Evolutionary conservation across 139 green algal species (phyloP).

Genomic region (Coelastrella sp.): DNA sequence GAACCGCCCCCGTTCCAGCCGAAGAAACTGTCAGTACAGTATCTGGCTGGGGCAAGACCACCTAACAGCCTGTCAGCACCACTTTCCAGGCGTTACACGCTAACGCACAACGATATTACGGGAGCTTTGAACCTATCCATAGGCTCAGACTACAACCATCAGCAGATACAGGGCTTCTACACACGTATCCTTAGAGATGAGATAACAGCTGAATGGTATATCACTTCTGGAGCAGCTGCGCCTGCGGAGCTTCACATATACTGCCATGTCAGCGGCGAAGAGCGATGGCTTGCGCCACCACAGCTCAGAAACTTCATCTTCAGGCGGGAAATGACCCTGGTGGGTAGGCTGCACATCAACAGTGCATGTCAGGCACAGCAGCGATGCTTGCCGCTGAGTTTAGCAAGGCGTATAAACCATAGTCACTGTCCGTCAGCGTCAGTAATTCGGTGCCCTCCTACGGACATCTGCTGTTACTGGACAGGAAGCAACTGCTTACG

Average conservation of each 20-base stretch:
- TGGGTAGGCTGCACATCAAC: conserved; percentile 39
- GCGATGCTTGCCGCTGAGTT: too few species aligned
- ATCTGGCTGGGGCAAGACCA: conserved; percentile 33
- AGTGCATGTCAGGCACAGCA: background rate
- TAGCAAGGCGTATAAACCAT: too few species aligned
- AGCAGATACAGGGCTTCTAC: conserved; percentile 87
- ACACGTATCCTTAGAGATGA: conserved; percentile 86
- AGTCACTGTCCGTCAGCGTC: too few species aligned
- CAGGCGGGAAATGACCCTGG: conserved; percentile 90
- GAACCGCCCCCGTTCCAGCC: conserved; percentile 78
- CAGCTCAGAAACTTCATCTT: conserved; percentile 93
- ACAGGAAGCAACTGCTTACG: too few species aligned
- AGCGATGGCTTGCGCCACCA: conserved; percentile 86
- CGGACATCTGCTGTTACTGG: too few species aligned
- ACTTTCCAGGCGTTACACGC: conserved; percentile 81
- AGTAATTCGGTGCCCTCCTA: too few species aligned
- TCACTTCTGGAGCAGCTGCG: conserved; percentile 10
- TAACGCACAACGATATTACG: conserved; percentile 96
- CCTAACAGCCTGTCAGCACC: background rate
- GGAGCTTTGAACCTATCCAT: conserved; percentile 84
- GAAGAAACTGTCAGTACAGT: conserved; percentile 74
- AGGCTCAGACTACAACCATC: conserved; percentile 81
- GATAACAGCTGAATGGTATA: conserved; percentile 87
- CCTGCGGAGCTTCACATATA: conserved; percentile 85
- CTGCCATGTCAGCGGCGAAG: conserved; percentile 92